phyloP scores from a whole-genome alignment of 495 filamentous ascomycete genomes.

The Lasiosphaeria hispida region DNA sequence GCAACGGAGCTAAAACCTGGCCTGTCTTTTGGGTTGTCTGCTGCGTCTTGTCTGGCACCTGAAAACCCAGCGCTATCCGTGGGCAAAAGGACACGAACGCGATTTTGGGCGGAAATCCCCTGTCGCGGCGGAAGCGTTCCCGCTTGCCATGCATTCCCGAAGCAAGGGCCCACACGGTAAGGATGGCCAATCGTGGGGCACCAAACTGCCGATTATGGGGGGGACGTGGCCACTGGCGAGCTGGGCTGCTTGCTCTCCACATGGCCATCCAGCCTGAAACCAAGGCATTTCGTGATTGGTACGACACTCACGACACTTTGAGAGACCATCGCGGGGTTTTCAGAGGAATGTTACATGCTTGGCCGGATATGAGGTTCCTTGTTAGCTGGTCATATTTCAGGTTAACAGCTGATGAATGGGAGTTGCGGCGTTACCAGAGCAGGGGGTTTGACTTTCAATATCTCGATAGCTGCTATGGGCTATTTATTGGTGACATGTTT shows the following conservation, averaged over 20 bases:
- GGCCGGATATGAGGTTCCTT: too few species aligned
- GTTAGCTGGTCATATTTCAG: too few species aligned
- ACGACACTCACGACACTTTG: too few species aligned
- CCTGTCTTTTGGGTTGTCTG: slow-evolving; percentile 1
- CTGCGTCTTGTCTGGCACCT: slow-evolving; percentile 1
- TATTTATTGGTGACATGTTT: too few species aligned
- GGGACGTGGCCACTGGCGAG: too few species aligned
- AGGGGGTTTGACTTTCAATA: too few species aligned
- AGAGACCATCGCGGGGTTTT: too few species aligned
- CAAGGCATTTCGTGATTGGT: background rate
- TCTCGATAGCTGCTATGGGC: too few species aligned
- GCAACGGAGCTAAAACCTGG: background rate
- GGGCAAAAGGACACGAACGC: slow-evolving; percentile 41
- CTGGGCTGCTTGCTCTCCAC: background rate
- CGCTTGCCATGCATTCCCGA: slow-evolving; percentile 19
- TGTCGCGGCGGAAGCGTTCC: slow-evolving; percentile 3
- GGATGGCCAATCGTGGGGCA: slow-evolving; percentile 17
- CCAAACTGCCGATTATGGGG: slow-evolving; percentile 4
- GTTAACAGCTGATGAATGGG: too few species aligned
- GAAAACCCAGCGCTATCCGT: background rate
- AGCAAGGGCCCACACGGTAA: background rate
- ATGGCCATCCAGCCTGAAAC: slow-evolving; percentile 16
- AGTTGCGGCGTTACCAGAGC: too few species aligned
- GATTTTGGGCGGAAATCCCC: slow-evolving; percentile 27
- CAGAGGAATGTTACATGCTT: too few species aligned